Conservation (phyloP, 2,329 filamentous ascomycete species). For the Cordyceps sp. region DNA sequence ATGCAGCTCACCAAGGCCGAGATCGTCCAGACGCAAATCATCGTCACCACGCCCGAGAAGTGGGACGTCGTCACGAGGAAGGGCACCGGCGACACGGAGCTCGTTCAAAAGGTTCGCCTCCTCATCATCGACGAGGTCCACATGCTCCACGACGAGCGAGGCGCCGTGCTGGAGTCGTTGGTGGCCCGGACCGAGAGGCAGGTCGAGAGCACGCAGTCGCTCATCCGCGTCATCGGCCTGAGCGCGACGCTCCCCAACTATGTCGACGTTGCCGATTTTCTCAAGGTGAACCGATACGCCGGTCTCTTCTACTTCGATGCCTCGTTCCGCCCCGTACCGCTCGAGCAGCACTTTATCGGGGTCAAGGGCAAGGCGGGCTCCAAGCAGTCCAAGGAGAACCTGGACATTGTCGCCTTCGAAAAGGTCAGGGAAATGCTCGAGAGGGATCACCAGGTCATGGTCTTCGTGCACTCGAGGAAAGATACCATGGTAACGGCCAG, state of each 20-base stretch:
- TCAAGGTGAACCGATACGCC: constrained; percentile 85
- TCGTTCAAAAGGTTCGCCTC: constrained; percentile 91
- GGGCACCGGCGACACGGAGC: constrained; percentile 89
- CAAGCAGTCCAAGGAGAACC: constrained; percentile 71
- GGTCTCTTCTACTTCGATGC: constrained; percentile 95
- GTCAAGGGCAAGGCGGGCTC: constrained; percentile 80
- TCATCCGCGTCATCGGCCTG: constrained; percentile 90
- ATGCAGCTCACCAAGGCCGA: constrained; percentile 98
- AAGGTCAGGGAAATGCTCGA: constrained; percentile 91
- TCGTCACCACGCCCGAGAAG: constrained; percentile 96
- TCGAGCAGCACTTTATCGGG: constrained; percentile 95
- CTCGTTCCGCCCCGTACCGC: constrained; percentile 86
- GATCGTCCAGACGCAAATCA: constrained; percentile 90
- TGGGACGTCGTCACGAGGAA: constrained; percentile 98
- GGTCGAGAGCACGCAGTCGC: constrained; percentile 92
- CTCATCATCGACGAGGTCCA: constrained; percentile 98
- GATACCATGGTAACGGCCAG: constrained; percentile 84
- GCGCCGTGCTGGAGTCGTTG: constrained; percentile 87
- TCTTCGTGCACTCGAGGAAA: constrained; percentile 93
- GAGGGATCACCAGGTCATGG: constrained; percentile 92
- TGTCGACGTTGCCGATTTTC: constrained; percentile 87
- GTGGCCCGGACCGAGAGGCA: constrained; percentile 91
- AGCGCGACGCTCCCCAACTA: constrained; percentile 96
- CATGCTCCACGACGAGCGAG: constrained; percentile 96
- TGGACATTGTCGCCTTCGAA: constrained; percentile 77